Evolutionary conservation across 2,329 filamentous ascomycete species (phyloP).

Genomic region (Pseudonectria foliicola): DNA sequence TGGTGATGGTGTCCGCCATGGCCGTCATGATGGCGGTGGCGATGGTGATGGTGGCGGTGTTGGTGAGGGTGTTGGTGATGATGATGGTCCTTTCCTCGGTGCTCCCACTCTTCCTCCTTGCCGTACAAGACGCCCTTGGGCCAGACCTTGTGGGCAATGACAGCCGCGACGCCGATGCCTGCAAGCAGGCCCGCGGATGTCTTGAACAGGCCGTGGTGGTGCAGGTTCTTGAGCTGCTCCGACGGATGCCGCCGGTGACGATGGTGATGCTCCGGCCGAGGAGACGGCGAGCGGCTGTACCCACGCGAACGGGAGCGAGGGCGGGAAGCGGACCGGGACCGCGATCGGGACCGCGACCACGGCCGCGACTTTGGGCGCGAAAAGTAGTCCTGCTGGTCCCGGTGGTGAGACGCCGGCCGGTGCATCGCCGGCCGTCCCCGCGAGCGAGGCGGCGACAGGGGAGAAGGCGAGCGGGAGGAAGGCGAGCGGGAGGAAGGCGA

Average conservation of each 20-base stretch:
- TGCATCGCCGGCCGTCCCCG: too few species aligned
- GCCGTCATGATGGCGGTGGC: conserved; percentile 7
- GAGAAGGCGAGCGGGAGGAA: too few species aligned
- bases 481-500: too few species aligned
- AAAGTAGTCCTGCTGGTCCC: too few species aligned
- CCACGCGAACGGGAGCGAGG: conserved; percentile 14
- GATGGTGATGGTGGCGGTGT: conserved; percentile 6
- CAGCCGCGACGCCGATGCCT: conserved; percentile 27
- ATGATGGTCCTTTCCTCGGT: conserved; percentile 5
- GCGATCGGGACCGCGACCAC: too few species aligned
- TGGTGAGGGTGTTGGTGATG: conserved; percentile 6
- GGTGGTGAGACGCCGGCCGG: not conserved
- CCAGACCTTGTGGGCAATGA: conserved; percentile 30
- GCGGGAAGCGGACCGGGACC: conserved; percentile 15
- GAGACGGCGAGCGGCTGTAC: conserved; percentile 7
- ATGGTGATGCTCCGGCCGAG: conserved; percentile 3
- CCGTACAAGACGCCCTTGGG: conserved; percentile 24
- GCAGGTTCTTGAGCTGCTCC: conserved; percentile 7
- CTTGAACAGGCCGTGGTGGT: conserved; percentile 22
- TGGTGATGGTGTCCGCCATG: conserved; percentile 8
- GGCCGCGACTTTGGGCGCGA: too few species aligned
- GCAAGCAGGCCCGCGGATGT: conserved; percentile 26
- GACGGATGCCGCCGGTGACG: conserved; percentile 6
- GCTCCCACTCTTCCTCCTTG: conserved; percentile 25
- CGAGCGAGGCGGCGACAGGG: too few species aligned